phyloP scores from a whole-genome alignment of 169 alveolate genomes.

The Ophryocystis elektroscirrha region DNA sequence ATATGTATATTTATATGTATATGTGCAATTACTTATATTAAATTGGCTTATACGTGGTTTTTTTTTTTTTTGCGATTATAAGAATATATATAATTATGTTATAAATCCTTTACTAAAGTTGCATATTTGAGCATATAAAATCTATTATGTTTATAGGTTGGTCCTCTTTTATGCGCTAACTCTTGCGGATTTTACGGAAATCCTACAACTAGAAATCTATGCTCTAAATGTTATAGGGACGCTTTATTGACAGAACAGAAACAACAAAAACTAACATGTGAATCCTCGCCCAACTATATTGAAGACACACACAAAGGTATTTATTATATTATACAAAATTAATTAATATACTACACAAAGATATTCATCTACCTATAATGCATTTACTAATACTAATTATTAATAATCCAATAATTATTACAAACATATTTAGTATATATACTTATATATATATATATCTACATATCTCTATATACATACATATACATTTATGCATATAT shows the following conservation, averaged over 20 bases:
- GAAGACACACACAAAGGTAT: no score
- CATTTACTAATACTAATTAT: no score
- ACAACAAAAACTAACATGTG: slow-evolving; percentile 12
- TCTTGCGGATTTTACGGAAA: slow-evolving; percentile 69
- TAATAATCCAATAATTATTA: no score
- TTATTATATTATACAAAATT: no score
- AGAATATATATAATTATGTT: neutral
- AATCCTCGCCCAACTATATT: slow-evolving; percentile 6
- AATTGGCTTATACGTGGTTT: neutral
- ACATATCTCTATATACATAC: no score
- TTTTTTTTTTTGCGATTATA: slow-evolving; percentile 2
- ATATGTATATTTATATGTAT: slow-evolving; percentile 7
- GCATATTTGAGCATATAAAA: neutral
- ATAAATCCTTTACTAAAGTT: neutral
- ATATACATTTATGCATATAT: no score
- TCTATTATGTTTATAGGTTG: slow-evolving; percentile 28
- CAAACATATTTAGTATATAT: no score
- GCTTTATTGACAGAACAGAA: slow-evolving; percentile 35
- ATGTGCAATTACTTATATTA: neutral
- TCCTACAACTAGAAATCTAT: slow-evolving; percentile 59
- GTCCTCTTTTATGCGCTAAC: slow-evolving; percentile 48
- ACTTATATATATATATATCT: no score
- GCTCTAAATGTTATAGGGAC: slow-evolving; percentile 64
- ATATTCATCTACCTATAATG: no score
- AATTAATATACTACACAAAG: no score